Evolutionary conservation across 305 asterid genomes (phyloP).

Genomic region (Plantago coronopus): DNA sequence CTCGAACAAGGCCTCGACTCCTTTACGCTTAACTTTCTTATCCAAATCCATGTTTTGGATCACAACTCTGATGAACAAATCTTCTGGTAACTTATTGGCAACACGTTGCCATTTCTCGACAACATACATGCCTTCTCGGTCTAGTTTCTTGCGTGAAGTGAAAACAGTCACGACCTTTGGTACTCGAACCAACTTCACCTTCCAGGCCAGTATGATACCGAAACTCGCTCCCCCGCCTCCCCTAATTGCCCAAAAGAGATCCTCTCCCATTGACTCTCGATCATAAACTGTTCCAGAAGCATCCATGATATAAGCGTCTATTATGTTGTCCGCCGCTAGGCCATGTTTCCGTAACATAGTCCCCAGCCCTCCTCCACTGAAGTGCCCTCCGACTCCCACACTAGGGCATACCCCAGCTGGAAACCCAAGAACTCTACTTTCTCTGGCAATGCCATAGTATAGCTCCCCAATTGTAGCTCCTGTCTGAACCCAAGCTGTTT

Average conservation of each 20-base stretch:
- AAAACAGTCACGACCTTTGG: constrained; percentile 33
- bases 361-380: constrained; percentile 44
- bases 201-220: constrained; percentile 38
- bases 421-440: constrained; percentile 27
- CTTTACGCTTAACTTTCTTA: constrained; percentile 1
- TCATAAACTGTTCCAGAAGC: constrained; percentile 26
- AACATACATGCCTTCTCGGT: constrained; percentile 11
- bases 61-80: constrained; percentile 34
- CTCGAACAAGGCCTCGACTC: constrained; percentile 22
- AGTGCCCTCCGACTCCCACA: constrained; percentile 40
- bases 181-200: constrained; percentile 32
- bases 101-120: constrained; percentile 30
- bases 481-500: constrained; percentile 37
- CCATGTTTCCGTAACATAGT: constrained; percentile 33
- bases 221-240: constrained; percentile 51
- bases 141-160: constrained; percentile 21
- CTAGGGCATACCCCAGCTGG: constrained; percentile 42
- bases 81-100: constrained; percentile 27
- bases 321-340: constrained; percentile 34
- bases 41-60: constrained; percentile 20
- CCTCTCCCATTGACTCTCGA: constrained; percentile 35
- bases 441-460: constrained; percentile 27
- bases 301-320: constrained; percentile 33
- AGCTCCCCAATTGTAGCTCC: constrained; percentile 44
- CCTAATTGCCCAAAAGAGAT: constrained; percentile 40